These are phyloP conservation scores for Rutstroemia sydowiana DNA, from an alignment of 2,329 filamentous ascomycete genomes.

Conservation along the genomic window DNA sequence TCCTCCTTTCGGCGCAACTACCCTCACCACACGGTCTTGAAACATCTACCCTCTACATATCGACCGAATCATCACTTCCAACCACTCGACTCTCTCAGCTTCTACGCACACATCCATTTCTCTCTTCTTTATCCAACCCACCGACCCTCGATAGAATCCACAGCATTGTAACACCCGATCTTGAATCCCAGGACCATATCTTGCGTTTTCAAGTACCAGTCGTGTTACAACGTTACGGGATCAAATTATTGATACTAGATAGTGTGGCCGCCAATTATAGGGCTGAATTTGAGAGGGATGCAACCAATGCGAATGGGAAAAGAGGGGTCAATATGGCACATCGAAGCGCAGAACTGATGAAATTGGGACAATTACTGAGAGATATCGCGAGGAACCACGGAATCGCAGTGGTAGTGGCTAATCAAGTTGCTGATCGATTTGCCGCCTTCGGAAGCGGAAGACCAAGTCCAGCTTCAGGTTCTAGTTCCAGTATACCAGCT, in stretches of 20 bases:
- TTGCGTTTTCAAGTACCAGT: conserved; percentile 87
- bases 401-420: conserved; percentile 83
- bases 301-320: conserved; percentile 34
- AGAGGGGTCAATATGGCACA: conserved; percentile 57
- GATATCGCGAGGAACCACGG: conserved; percentile 66
- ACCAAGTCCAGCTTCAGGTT: neutral
- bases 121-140: conserved; percentile 51
- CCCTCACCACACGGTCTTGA: conserved; percentile 62
- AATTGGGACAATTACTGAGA: conserved; percentile 67
- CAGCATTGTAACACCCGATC: conserved; percentile 76
- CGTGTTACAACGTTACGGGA: conserved; percentile 63
- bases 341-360: conserved; percentile 68
- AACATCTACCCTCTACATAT: conserved; percentile 76
- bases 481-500: conserved; percentile 19
- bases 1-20: conserved; percentile 80
- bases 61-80: conserved; percentile 79
- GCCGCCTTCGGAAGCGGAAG: conserved; percentile 10
- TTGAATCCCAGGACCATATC: conserved; percentile 94
- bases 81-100: conserved; percentile 78
- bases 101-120: conserved; percentile 55
- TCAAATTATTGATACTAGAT: conserved; percentile 81
- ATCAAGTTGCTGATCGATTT: conserved; percentile 92
- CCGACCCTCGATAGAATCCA: conserved; percentile 71
- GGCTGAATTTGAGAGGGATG: conserved; percentile 68
- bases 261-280: conserved; percentile 94